Percentiles rank a stretch among this genome's conserved stretches.
Evolutionary conservation across 495 filamentous ascomycete genomes (phyloP).

Genomic region (Ramalina intermedia): DNA sequence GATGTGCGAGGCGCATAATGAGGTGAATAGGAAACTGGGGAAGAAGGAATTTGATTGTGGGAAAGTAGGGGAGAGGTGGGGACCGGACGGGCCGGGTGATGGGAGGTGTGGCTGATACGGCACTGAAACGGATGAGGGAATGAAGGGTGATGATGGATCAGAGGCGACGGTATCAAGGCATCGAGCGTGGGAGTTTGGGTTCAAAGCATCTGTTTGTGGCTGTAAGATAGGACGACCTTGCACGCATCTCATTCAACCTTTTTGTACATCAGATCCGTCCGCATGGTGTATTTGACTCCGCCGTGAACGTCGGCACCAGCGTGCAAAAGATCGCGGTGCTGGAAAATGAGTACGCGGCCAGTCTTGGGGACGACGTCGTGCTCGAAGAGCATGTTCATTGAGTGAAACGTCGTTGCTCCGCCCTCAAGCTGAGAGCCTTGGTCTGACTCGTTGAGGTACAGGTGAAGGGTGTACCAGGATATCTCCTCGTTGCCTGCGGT

Average conservation of each 20-base stretch:
- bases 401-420: slow-evolving; percentile 21
- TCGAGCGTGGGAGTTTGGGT: slow-evolving; percentile 6
- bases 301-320: slow-evolving; percentile 55
- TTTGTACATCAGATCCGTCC: slow-evolving; percentile 63
- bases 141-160: not conserved
- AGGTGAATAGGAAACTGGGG: slow-evolving; percentile 85
- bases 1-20: slow-evolving; percentile 97
- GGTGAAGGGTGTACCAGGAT: slow-evolving; percentile 64
- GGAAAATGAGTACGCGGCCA: slow-evolving; percentile 64
- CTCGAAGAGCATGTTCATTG: slow-evolving; percentile 13
- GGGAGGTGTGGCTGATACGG: slow-evolving; percentile 39
- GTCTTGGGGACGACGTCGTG: slow-evolving; percentile 48
- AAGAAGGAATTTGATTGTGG: slow-evolving; percentile 85
- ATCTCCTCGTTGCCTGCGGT: slow-evolving; percentile 42
- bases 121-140: not conserved
- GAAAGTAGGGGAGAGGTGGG: slow-evolving; percentile 88
- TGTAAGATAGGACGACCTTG: not conserved
- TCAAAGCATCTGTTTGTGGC: not conserved
- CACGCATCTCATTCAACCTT: slow-evolving; percentile 3
- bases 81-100: slow-evolving; percentile 75
- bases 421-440: slow-evolving; percentile 13
- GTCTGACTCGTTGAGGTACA: slow-evolving; percentile 57
- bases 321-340: slow-evolving; percentile 55
- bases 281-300: slow-evolving; percentile 66
- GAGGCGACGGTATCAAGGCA: not conserved